Conservation (phyloP, 805 yeast species). For the Jamesozyma rosinii region DNA sequence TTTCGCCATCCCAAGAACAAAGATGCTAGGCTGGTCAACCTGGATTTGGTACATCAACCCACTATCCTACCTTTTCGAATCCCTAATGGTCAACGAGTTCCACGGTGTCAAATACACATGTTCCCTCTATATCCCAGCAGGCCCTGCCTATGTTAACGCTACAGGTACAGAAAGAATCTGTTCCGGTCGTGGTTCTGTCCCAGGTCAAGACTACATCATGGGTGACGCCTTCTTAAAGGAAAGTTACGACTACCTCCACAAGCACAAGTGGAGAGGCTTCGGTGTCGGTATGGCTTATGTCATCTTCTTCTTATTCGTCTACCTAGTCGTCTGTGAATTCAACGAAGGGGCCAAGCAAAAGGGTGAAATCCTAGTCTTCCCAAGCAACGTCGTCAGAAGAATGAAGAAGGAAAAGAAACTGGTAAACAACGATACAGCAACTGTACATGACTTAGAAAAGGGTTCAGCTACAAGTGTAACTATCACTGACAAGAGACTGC, state of each 20-base stretch:
- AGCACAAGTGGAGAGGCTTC: conserved; percentile 50
- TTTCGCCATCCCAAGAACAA: conserved; percentile 36
- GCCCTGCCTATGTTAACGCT: conserved; percentile 33
- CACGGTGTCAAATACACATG: conserved; percentile 32
- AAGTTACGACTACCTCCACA: conserved; percentile 35
- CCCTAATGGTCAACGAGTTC: conserved; percentile 39
- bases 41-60: conserved; percentile 41
- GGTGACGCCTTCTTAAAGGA: conserved; percentile 39
- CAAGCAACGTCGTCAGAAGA: conserved; percentile 37
- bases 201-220: conserved; percentile 38
- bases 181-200: conserved; percentile 40
- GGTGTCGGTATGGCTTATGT: conserved; percentile 49
- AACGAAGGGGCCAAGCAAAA: conserved; percentile 47
- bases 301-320: conserved; percentile 42
- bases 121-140: conserved; percentile 34
- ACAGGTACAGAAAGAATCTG: conserved; percentile 33
- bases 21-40: conserved; percentile 40
- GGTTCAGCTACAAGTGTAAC: conserved; percentile 6
- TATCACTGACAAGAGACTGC: conserved; percentile 17
- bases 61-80: conserved; percentile 36
- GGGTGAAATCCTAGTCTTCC: conserved; percentile 55
- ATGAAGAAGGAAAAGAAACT: conserved; percentile 32
- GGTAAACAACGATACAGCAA: background rate
- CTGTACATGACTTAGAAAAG: conserved; percentile 9
- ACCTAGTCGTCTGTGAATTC: conserved; percentile 41